Conservation (phyloP, 2,329 filamentous ascomycete genomes). For the Calcarisporium arbuscula region DNA sequence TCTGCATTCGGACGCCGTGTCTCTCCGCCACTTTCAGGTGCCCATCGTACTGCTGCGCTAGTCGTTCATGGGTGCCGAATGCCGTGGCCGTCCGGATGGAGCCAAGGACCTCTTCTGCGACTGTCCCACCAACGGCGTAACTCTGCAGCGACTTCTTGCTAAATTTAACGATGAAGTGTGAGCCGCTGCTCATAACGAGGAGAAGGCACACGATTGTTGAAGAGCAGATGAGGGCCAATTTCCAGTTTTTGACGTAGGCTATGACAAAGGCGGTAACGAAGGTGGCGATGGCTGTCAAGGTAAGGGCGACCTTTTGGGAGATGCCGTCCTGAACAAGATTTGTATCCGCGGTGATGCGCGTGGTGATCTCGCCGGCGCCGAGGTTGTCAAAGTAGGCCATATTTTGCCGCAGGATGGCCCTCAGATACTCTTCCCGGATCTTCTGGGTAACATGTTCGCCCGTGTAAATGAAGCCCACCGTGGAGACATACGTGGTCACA, state of each 20-base stretch:
- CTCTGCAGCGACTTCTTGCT: neutral
- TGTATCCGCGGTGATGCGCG: constrained; percentile 30
- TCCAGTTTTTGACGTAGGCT: constrained; percentile 44
- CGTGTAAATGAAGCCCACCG: constrained; percentile 60
- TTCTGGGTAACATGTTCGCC: constrained; percentile 29
- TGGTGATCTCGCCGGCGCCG: constrained; percentile 27
- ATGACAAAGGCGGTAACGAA: constrained; percentile 40
- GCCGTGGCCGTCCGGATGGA: constrained; percentile 32
- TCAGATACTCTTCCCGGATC: constrained; percentile 35
- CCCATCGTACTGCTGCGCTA: constrained; percentile 23
- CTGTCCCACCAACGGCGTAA: neutral
- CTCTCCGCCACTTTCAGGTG: constrained; percentile 14
- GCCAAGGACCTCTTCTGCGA: constrained; percentile 32
- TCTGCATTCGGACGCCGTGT: constrained; percentile 22
- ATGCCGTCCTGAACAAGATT: constrained; percentile 49
- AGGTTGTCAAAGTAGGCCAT: constrained; percentile 42
- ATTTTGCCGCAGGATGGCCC: constrained; percentile 39
- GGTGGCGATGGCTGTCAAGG: constrained; percentile 34
- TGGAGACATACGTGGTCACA: constrained; percentile 68
- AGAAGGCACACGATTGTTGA: constrained; percentile 1
- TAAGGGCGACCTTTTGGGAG: constrained; percentile 40
- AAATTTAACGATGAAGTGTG: neutral
- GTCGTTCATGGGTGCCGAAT: constrained; percentile 27
- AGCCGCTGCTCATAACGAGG: constrained; percentile 1
- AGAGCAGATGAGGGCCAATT: constrained; percentile 36